These are phyloP conservation scores for Epicoccum sorghinum DNA, from an alignment of 2,329 filamentous ascomycete species.

Conservation along the genomic window DNA sequence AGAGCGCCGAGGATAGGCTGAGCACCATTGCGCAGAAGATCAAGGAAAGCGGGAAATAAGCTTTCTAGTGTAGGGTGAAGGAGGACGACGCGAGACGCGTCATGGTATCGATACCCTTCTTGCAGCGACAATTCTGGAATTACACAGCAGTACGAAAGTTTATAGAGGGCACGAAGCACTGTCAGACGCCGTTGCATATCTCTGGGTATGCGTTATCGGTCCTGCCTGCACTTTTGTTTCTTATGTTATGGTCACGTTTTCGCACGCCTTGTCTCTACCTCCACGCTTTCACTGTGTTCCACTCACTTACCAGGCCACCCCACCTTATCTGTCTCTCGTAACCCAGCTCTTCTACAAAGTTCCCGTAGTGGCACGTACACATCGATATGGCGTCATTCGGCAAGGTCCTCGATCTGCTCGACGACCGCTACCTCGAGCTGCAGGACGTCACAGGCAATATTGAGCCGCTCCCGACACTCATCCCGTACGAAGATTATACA, in stretches of 20 bases:
- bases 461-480: conserved; percentile 36
- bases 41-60: conserved; percentile 37
- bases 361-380: background rate
- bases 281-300: conserved; percentile 3
- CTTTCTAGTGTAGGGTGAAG: background rate
- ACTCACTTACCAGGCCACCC: background rate
- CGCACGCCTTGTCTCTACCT: conserved; percentile 9
- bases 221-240: background rate
- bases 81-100: background rate
- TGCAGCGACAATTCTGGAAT: conserved; percentile 16
- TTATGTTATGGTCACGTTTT: background rate
- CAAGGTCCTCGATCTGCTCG: conserved; percentile 38
- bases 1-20: conserved; percentile 50
- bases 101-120: conserved; percentile 28
- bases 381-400: conserved; percentile 35
- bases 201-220: background rate
- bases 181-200: background rate
- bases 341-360: background rate
- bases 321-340: background rate
- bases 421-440: conserved; percentile 38
- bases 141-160: conserved; percentile 1
- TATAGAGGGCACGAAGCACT: conserved; percentile 9
- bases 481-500: conserved; percentile 39
- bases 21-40: conserved; percentile 44
- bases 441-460: conserved; percentile 42